Conservation (phyloP, 306 rosid species). For the Cajanus cajan region DNA sequence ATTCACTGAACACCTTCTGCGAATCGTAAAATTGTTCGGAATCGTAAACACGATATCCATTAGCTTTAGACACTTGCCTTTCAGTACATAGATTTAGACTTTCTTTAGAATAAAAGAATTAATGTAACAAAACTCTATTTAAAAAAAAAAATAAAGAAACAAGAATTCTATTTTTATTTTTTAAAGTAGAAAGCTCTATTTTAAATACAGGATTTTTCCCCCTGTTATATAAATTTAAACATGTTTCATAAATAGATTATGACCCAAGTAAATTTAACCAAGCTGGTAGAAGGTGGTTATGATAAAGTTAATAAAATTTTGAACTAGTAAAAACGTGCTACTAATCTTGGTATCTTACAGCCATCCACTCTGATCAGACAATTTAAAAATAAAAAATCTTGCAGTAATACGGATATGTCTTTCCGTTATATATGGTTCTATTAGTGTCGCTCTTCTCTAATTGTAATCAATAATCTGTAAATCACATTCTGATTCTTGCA, state of each 20-base stretch:
- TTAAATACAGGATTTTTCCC: neutral
- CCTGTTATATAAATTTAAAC: neutral
- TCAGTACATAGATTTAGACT: neutral
- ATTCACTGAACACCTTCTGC: conserved; percentile 8
- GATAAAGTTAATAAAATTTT: neutral
- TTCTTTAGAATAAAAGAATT: neutral
- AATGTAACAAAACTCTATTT: neutral
- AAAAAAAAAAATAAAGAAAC: too few species aligned
- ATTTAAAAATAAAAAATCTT: neutral
- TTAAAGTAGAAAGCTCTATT: neutral
- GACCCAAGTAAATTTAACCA: neutral
- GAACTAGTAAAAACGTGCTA: neutral
- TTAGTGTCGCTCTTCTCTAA: neutral
- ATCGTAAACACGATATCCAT: neutral
- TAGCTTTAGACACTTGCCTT: neutral
- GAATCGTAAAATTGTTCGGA: neutral
- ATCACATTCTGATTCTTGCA: conserved; percentile 42
- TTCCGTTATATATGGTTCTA: neutral
- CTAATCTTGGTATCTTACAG: neutral
- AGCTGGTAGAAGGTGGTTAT: neutral
- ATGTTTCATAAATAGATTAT: neutral
- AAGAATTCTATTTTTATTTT: too few species aligned
- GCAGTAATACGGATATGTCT: neutral
- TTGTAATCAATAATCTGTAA: conserved; percentile 7
- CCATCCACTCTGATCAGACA: neutral